Percentiles rank a stretch among this genome's conserved stretches.
Conservation (phyloP, 805 yeast species). For the Trichomonascus vanleenenianus region DNA sequence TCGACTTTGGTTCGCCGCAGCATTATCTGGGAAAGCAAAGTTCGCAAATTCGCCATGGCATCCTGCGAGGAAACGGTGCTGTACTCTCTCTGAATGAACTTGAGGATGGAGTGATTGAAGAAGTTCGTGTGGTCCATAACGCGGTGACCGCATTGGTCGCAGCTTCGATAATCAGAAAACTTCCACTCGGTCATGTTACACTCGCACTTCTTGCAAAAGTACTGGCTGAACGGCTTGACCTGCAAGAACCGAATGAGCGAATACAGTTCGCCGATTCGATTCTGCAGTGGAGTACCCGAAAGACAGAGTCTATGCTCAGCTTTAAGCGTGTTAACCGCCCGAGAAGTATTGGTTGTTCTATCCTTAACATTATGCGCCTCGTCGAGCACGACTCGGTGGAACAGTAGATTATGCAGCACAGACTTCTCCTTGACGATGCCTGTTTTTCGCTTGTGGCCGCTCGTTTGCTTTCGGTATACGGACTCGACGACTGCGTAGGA, state of each 20-base stretch:
- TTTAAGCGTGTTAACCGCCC: constrained; percentile 71
- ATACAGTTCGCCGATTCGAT: constrained; percentile 93
- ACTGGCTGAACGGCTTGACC: constrained; percentile 77
- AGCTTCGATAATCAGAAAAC: constrained; percentile 73
- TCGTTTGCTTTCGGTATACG: constrained; percentile 68
- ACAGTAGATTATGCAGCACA: constrained; percentile 62
- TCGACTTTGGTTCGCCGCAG: constrained; percentile 91
- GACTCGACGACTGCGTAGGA: constrained; percentile 91
- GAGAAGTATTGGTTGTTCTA: constrained; percentile 85
- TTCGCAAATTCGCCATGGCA: constrained; percentile 71
- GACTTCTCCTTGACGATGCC: constrained; percentile 69
- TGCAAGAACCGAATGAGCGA: constrained; percentile 81
- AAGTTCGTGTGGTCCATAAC: constrained; percentile 94
- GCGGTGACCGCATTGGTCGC: constrained; percentile 82
- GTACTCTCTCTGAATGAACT: constrained; percentile 89
- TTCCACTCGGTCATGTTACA: constrained; percentile 80
- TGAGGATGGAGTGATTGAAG: constrained; percentile 91
- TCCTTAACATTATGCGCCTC: constrained; percentile 98
- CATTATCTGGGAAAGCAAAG: constrained; percentile 74
- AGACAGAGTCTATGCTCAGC: constrained; percentile 83
- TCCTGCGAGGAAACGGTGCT: constrained; percentile 26
- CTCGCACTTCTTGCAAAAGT: constrained; percentile 89
- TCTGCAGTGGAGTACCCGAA: constrained; percentile 94
- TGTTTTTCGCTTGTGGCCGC: constrained; percentile 72
- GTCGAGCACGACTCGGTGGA: constrained; percentile 82